Percentiles rank a stretch among this genome's conserved stretches.
These are phyloP conservation scores for Mycena polygramma DNA, from an alignment of 768 basidiomycete genomes.

Conservation along the genomic window DNA sequence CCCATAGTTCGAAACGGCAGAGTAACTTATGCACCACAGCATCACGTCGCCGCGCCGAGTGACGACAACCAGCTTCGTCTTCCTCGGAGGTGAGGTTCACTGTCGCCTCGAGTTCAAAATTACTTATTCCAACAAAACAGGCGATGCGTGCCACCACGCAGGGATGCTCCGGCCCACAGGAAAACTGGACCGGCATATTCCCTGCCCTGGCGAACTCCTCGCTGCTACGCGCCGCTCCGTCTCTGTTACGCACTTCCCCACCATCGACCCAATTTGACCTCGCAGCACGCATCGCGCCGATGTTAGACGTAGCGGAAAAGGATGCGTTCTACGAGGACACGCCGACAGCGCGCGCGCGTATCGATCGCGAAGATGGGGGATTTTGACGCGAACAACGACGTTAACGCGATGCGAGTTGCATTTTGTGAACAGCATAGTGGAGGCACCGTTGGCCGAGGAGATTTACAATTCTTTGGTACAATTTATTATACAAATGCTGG, in stretches of 20 bases:
- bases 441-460: too few species aligned
- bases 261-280: conserved; percentile 25
- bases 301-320: conserved; percentile 21
- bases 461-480: too few species aligned
- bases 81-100: too few species aligned
- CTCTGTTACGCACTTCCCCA: conserved; percentile 20
- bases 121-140: too few species aligned
- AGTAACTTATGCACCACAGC: conserved; percentile 28
- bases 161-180: conserved; percentile 39
- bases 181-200: conserved; percentile 32
- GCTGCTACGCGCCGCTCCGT: conserved; percentile 15
- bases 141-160: conserved; percentile 38
- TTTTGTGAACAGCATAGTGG: too few species aligned
- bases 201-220: conserved; percentile 33
- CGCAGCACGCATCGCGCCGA: conserved; percentile 13
- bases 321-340: conserved; percentile 28
- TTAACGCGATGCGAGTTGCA: too few species aligned
- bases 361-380: conserved; percentile 24
- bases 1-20: too few species aligned
- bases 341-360: conserved; percentile 15
- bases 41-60: conserved; percentile 41
- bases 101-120: too few species aligned
- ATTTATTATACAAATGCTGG: too few species aligned
- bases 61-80: conserved; percentile 37
- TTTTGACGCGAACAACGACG: conserved; percentile 39